Evolutionary conservation across 176 grass and related monocot genomes (phyloP).

Genomic region (Bonia amplexicaulis): DNA sequence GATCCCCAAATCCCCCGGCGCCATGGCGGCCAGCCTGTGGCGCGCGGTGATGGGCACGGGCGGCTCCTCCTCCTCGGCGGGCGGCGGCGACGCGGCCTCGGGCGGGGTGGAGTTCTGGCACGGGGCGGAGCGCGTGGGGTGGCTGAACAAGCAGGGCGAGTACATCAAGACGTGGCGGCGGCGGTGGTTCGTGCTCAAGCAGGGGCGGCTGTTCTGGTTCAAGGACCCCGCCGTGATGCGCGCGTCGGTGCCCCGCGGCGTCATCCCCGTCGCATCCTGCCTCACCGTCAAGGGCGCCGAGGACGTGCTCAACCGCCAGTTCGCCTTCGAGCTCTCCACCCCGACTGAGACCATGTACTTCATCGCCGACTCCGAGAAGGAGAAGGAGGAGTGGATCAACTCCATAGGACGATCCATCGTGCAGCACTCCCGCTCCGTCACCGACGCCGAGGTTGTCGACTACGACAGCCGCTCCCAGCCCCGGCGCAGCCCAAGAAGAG

Average conservation of each 20-base stretch:
- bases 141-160: conserved; percentile 92
- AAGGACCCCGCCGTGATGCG: conserved; percentile 67
- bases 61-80: conserved; percentile 19
- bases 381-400: conserved; percentile 99
- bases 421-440: conserved; percentile 86
- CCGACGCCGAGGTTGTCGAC: conserved; percentile 82
- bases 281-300: conserved; percentile 97
- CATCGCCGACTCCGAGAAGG: conserved; percentile 96
- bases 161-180: conserved; percentile 99
- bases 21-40: conserved; percentile 80
- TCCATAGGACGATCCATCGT: conserved; percentile 96
- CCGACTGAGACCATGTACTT: conserved; percentile 92
- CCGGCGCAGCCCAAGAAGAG: neutral
- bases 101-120: conserved; percentile 79
- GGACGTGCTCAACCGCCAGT: conserved; percentile 83
- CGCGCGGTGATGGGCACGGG: conserved; percentile 52
- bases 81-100: conserved; percentile 6
- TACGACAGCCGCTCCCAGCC: conserved; percentile 52
- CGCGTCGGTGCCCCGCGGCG: conserved; percentile 69
- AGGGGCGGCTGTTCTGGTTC: conserved; percentile 95
- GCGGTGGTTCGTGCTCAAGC: conserved; percentile 99
- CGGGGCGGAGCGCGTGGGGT: conserved; percentile 54
- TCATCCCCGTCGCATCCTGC: conserved; percentile 74
- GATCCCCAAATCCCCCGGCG: conserved; percentile 46
- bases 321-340: conserved; percentile 89